phyloP scores from a whole-genome alignment of 768 basidiomycete species.

The Suillus occidentalis region DNA sequence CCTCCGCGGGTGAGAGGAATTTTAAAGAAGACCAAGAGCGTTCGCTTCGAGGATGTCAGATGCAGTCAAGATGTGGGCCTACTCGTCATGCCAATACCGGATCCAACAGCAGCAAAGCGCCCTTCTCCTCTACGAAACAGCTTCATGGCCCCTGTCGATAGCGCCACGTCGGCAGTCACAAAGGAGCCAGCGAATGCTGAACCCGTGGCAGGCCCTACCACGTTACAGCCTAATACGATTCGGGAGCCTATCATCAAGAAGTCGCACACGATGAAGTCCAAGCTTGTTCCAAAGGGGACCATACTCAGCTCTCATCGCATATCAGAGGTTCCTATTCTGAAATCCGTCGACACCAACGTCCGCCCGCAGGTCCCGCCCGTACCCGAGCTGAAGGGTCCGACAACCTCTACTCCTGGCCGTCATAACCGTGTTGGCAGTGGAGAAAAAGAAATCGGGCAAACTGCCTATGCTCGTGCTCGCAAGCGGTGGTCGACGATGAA shows the following conservation, averaged over 20 bases:
- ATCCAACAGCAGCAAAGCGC: conserved; percentile 4
- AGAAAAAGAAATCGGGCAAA: conserved; percentile 18
- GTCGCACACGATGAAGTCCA: conserved; percentile 17
- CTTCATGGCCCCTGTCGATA: conserved; percentile 6
- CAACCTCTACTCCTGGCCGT: conserved; percentile 13
- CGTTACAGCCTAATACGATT: not conserved
- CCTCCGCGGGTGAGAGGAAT: conserved; percentile 35
- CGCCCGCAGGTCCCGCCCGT: not conserved
- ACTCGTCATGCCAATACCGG: conserved; percentile 1
- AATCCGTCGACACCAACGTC: not conserved
- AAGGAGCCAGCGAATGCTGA: not conserved
- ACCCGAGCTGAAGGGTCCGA: conserved; percentile 8
- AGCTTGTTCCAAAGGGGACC: conserved; percentile 15
- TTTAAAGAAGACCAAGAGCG: conserved; percentile 40
- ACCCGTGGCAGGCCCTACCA: not conserved
- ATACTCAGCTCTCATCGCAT: conserved; percentile 11
- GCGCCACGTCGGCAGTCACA: not conserved
- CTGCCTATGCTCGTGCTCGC: conserved; percentile 12
- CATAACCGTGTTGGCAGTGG: conserved; percentile 15
- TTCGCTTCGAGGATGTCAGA: conserved; percentile 35
- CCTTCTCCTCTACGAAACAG: conserved; percentile 11
- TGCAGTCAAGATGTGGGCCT: conserved; percentile 4
- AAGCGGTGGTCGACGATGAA: conserved; percentile 13
- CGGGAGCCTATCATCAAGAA: not conserved
- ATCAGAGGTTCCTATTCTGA: conserved; percentile 9